A percentile compares a stretch with the other conserved stretches of the same genome.
phyloP scores from a whole-genome alignment of 805 yeast species.

The Barnettozyma botsteinii region DNA sequence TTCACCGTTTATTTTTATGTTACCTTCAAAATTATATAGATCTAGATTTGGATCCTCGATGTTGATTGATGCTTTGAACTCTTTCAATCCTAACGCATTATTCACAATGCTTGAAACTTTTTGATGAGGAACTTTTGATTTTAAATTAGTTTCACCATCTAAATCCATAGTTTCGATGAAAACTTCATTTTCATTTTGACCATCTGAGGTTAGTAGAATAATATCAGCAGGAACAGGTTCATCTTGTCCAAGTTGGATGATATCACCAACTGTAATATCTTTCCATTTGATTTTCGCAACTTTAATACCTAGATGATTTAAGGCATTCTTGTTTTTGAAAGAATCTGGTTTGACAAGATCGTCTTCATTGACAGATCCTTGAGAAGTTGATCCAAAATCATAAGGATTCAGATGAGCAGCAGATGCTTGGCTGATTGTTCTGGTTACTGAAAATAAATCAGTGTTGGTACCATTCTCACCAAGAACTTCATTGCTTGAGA shows the following conservation, averaged over 20 bases:
- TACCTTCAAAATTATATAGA: conserved; percentile 87
- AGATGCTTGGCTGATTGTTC: conserved; percentile 12
- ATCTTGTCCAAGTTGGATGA: conserved; percentile 64
- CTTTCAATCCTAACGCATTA: conserved; percentile 44
- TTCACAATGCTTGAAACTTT: conserved; percentile 50
- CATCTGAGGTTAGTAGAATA: conserved; percentile 60
- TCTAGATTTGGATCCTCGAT: conserved; percentile 92
- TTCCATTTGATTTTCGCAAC: conserved; percentile 52
- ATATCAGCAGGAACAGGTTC: conserved; percentile 96
- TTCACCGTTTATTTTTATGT: conserved; percentile 36
- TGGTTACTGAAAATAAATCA: conserved; percentile 9
- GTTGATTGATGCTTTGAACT: conserved; percentile 47
- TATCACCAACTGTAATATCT: conserved; percentile 80
- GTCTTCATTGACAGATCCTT: neutral
- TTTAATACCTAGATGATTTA: conserved; percentile 18
- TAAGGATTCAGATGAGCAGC: conserved; percentile 12
- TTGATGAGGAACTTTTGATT: conserved; percentile 62
- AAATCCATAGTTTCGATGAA: conserved; percentile 94
- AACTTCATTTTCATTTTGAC: conserved; percentile 50
- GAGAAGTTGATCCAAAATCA: neutral
- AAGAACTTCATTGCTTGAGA: conserved; percentile 26
- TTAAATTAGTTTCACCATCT: conserved; percentile 95
- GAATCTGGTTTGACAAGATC: conserved; percentile 19
- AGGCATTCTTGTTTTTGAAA: conserved; percentile 26
- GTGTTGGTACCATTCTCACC: conserved; percentile 1